Evolutionary conservation across 164 flowering plant genomes (phyloP).

Genomic region (Cinnamomum micranthum): DNA sequence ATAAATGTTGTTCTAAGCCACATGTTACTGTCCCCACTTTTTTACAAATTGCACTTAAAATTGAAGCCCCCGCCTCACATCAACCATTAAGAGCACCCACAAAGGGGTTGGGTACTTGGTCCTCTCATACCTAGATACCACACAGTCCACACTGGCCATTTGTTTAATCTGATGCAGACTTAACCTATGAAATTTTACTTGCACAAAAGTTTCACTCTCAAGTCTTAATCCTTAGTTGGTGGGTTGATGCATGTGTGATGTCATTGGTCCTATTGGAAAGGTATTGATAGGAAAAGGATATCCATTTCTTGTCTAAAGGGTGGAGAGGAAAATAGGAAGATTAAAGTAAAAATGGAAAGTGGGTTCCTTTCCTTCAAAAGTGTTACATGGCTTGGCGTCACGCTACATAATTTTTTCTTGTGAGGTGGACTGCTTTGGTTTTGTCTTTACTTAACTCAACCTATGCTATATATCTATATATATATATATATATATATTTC

Average conservation of each 20-base stretch:
- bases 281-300: conserved; percentile 7
- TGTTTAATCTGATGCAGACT: neutral
- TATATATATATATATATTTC: too few relatives aligned
- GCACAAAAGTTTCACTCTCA: neutral
- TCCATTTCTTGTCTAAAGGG: neutral
- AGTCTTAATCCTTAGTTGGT: neutral
- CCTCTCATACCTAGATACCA: neutral
- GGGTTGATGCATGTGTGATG: neutral
- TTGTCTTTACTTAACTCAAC: neutral
- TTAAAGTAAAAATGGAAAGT: neutral
- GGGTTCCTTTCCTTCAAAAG: conserved; percentile 8
- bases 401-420: neutral
- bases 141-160: neutral
- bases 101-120: neutral
- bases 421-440: neutral
- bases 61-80: neutral
- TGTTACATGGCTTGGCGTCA: conserved; percentile 9
- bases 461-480: too few relatives aligned
- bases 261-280: neutral
- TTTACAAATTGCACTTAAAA: neutral
- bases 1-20: neutral
- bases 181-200: neutral
- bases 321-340: neutral
- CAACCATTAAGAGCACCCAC: neutral
- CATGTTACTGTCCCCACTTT: neutral